Conservation (phyloP, 176 grass and related monocot species). For the Oryza rufipogon region DNA sequence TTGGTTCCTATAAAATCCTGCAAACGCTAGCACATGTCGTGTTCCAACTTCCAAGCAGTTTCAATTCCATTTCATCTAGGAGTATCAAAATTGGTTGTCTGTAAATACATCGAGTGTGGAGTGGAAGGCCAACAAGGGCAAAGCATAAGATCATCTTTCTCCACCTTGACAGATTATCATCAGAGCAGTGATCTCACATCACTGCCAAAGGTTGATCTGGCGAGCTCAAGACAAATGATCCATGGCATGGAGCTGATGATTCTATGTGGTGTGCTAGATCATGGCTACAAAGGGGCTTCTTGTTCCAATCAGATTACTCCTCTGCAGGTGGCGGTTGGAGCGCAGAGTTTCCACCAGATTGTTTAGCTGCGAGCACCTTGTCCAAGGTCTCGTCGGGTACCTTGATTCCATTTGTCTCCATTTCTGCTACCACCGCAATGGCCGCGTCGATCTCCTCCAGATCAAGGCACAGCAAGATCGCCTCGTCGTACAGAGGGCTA, state of each 20-base stretch:
- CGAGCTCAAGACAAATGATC: neutral
- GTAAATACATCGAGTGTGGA: neutral
- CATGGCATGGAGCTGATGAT: neutral
- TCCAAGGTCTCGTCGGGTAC: constrained; percentile 84
- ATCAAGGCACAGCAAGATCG: constrained; percentile 78
- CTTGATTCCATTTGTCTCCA: constrained; percentile 89
- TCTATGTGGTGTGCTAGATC: neutral
- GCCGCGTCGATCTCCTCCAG: constrained; percentile 82
- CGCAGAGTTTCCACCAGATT: constrained; percentile 47
- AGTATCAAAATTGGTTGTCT: neutral
- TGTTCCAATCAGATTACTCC: constrained; percentile 21
- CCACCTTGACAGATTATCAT: neutral
- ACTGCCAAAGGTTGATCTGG: neutral
- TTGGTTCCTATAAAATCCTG: too few species aligned
- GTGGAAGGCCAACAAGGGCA: too few species aligned
- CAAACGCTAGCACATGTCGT: too few species aligned
- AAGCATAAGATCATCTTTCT: neutral
- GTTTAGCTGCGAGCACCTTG: constrained; percentile 78
- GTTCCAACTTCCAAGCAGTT: neutral
- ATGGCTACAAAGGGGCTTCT: neutral
- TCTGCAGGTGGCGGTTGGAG: constrained; percentile 34
- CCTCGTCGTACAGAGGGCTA: constrained; percentile 89
- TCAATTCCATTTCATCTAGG: neutral
- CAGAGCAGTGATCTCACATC: neutral
- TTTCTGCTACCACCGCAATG: constrained; percentile 84